Conservation (phyloP, 1,284 basidiomycete genomes). For the Grifola frondosa region DNA sequence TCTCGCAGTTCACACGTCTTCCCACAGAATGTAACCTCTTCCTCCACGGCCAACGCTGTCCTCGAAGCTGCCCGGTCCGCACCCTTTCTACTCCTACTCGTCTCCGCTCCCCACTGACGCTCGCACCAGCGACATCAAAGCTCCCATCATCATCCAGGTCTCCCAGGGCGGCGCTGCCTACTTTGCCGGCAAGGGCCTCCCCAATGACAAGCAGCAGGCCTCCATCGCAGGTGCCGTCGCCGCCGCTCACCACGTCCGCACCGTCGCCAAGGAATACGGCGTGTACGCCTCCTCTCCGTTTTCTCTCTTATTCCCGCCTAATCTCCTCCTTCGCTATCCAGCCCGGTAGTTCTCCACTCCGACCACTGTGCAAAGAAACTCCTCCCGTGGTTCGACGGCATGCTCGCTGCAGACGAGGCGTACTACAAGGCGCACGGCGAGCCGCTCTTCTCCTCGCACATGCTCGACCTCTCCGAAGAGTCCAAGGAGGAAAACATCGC, state of each 20-base stretch:
- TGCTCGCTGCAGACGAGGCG: constrained; percentile 95
- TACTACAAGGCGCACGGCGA: constrained; percentile 91
- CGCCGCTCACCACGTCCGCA: constrained; percentile 91
- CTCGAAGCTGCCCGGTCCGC: constrained; percentile 86
- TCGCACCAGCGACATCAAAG: constrained; percentile 74
- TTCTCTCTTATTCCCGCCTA: constrained; percentile 3
- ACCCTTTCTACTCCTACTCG: constrained; percentile 1
- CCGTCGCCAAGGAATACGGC: constrained; percentile 87
- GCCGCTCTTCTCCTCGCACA: constrained; percentile 98
- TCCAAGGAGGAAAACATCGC: constrained; percentile 97
- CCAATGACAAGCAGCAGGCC: constrained; percentile 96
- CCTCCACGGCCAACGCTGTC: constrained; percentile 83
- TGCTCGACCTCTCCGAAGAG: constrained; percentile 99
- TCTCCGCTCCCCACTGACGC: constrained; percentile 1
- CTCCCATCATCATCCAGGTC: constrained; percentile 97
- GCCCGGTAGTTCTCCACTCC: constrained; percentile 96
- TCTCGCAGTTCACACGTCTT: constrained; percentile 13
- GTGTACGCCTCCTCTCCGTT: constrained; percentile 56
- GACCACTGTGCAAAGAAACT: constrained; percentile 99
- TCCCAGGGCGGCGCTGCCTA: constrained; percentile 97
- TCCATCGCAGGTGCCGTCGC: constrained; percentile 91
- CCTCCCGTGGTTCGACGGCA: constrained; percentile 99
- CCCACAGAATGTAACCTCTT: constrained; percentile 79
- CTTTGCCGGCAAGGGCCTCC: constrained; percentile 95
- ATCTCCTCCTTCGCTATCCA: constrained; percentile 28